These are phyloP conservation scores for Monascus purpureus DNA, from an alignment of 495 filamentous ascomycete genomes.

Conservation along the genomic window DNA sequence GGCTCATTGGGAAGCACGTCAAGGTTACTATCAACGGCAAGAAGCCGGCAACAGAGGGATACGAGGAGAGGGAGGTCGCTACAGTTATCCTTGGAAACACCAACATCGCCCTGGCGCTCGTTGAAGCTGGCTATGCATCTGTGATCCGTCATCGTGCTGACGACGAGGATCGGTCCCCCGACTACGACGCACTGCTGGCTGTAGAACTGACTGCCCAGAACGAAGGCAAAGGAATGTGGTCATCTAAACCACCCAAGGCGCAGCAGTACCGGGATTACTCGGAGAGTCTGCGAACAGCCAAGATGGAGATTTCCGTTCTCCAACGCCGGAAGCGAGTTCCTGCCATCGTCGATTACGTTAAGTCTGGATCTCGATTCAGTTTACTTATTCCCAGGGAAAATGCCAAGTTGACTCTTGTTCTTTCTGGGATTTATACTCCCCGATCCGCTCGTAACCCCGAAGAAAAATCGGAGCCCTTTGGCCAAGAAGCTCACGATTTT, in stretches of 20 bases:
- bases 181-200: slow-evolving; percentile 83
- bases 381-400: slow-evolving; percentile 86
- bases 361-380: slow-evolving; percentile 87
- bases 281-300: slow-evolving; percentile 86
- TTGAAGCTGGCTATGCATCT: slow-evolving; percentile 83
- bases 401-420: slow-evolving; percentile 87
- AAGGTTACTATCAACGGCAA: slow-evolving; percentile 78
- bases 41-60: slow-evolving; percentile 78
- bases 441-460: slow-evolving; percentile 64
- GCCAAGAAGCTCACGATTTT: slow-evolving; percentile 84
- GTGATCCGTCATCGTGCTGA: slow-evolving; percentile 90
- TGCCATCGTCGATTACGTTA: slow-evolving; percentile 92
- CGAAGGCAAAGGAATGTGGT: slow-evolving; percentile 90
- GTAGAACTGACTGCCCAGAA: slow-evolving; percentile 78
- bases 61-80: slow-evolving; percentile 86
- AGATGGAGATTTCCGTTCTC: slow-evolving; percentile 74
- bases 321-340: slow-evolving; percentile 86
- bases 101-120: slow-evolving; percentile 71
- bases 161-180: slow-evolving; percentile 79
- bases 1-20: slow-evolving; percentile 89
- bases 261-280: slow-evolving; percentile 80
- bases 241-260: slow-evolving; percentile 62
- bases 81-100: slow-evolving; percentile 72
- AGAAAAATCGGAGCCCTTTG: slow-evolving; percentile 85
- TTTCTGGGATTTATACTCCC: slow-evolving; percentile 89